These are phyloP conservation scores for Botrytis sinoallii DNA, from an alignment of 2,329 filamentous ascomycete species.

Conservation along the genomic window DNA sequence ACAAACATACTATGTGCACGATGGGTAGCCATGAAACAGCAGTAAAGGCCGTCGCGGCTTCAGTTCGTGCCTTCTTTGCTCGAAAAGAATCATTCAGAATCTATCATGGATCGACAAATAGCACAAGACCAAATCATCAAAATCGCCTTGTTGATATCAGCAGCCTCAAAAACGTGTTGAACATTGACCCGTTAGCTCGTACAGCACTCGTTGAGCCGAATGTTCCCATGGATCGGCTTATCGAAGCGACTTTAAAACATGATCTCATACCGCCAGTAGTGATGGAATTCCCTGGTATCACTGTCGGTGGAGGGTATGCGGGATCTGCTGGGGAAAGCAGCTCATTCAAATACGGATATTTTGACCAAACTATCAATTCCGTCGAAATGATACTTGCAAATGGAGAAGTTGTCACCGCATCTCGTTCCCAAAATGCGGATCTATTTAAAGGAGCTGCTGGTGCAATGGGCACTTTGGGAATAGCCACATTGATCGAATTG, in stretches of 20 bases:
- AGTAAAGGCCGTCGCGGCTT: constrained; percentile 45
- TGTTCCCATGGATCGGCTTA: constrained; percentile 62
- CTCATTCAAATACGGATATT: constrained; percentile 62
- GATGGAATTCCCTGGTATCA: constrained; percentile 70
- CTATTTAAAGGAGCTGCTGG: background rate
- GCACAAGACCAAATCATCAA: constrained; percentile 42
- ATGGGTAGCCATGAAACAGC: constrained; percentile 40
- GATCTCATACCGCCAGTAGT: constrained; percentile 61
- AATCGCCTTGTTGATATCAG: constrained; percentile 44
- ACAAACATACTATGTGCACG: background rate
- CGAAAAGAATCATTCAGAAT: constrained; percentile 44
- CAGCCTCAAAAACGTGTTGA: constrained; percentile 44
- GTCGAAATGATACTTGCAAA: constrained; percentile 62
- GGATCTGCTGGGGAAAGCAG: constrained; percentile 65
- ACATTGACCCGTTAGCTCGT: constrained; percentile 41
- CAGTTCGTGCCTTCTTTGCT: constrained; percentile 38
- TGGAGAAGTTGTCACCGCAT: constrained; percentile 46
- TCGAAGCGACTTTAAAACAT: constrained; percentile 52
- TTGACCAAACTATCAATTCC: constrained; percentile 58
- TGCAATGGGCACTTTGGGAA: background rate
- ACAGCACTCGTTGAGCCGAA: constrained; percentile 61
- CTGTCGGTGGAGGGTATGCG: constrained; percentile 62
- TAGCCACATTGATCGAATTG: background rate
- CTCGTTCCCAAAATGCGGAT: background rate
- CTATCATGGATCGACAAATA: constrained; percentile 55